Percentiles rank a stretch among this genome's conserved stretches.
Evolutionary conservation across 176 grass and related monocot genomes (phyloP).

Genomic region (Poa annua): DNA sequence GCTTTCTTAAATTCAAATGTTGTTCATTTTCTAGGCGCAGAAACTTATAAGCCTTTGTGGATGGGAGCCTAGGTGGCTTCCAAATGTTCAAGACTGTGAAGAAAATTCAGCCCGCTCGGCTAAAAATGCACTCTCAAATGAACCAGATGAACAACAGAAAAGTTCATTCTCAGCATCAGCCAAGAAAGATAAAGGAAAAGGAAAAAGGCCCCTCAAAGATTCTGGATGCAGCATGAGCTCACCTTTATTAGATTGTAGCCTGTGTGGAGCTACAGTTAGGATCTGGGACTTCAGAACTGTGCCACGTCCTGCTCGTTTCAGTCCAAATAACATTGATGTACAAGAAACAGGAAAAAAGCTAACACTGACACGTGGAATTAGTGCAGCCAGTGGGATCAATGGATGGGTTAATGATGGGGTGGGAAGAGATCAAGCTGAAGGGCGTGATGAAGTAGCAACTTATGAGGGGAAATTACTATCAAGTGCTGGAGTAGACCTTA

Average conservation of each 20-base stretch:
- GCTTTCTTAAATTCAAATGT: constrained; percentile 36
- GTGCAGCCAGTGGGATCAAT: constrained; percentile 89
- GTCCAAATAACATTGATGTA: constrained; percentile 64
- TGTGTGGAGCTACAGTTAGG: constrained; percentile 88
- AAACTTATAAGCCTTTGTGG: constrained; percentile 99
- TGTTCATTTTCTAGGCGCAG: constrained; percentile 64
- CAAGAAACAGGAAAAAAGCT: constrained; percentile 76
- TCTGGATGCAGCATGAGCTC: constrained; percentile 79
- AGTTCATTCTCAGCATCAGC: constrained; percentile 64
- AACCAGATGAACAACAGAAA: constrained; percentile 50
- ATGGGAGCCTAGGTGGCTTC: constrained; percentile 99
- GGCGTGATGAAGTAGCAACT: constrained; percentile 70
- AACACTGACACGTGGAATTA: constrained; percentile 67
- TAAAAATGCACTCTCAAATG: constrained; percentile 64
- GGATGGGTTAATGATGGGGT: constrained; percentile 68
- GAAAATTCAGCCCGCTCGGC: constrained; percentile 90
- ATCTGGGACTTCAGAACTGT: constrained; percentile 80
- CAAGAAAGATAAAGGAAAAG: constrained; percentile 81
- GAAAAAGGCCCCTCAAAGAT: constrained; percentile 69
- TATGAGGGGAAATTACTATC: constrained; percentile 71
- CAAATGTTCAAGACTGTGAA: constrained; percentile 97
- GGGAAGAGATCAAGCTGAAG: constrained; percentile 72
- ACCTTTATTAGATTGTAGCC: constrained; percentile 87
- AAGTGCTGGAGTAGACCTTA: constrained; percentile 87
- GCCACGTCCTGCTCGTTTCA: constrained; percentile 59